Conservation (phyloP, 495 filamentous ascomycete genomes). For the Penicillium nucicola region DNA sequence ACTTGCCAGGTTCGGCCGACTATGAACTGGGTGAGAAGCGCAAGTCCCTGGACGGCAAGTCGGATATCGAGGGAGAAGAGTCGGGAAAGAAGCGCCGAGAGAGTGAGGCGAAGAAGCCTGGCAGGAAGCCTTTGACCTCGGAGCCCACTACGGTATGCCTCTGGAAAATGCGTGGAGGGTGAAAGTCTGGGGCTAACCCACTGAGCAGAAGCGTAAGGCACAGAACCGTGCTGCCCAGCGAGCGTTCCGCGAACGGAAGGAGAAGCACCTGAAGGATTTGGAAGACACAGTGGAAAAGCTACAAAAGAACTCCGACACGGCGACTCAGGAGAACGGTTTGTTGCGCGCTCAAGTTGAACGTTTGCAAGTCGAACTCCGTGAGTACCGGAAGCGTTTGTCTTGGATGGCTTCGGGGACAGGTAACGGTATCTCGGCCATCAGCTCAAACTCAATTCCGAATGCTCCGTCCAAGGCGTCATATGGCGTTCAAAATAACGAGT, state of each 20-base stretch:
- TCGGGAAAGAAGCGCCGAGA: conserved; percentile 77
- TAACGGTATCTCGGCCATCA: conserved; percentile 47
- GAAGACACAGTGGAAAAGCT: conserved; percentile 92
- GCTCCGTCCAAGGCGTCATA: conserved; percentile 35
- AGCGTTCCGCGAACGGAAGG: conserved; percentile 96
- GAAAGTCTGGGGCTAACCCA: conserved; percentile 38
- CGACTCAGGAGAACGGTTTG: conserved; percentile 82
- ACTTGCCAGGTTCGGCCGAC: conserved; percentile 59
- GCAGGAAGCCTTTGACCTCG: conserved; percentile 90
- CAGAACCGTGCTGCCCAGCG: conserved; percentile 97
- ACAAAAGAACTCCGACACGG: conserved; percentile 77
- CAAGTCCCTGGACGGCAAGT: conserved; percentile 75
- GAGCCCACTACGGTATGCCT: conserved; percentile 89
- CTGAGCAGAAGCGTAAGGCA: conserved; percentile 89
- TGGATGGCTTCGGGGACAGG: conserved; percentile 45
- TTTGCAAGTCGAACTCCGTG: conserved; percentile 76
- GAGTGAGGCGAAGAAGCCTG: conserved; percentile 87
- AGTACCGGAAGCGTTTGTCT: conserved; percentile 84
- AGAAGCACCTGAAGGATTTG: conserved; percentile 93
- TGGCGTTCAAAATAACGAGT: conserved; percentile 70
- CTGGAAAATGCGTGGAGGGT: background rate
- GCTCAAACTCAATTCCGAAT: conserved; percentile 39
- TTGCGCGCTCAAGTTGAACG: conserved; percentile 85
- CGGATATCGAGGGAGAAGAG: conserved; percentile 66
- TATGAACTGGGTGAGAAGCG: conserved; percentile 58